These are phyloP conservation scores for Taiozyma sp. DNA, from an alignment of 1,139 yeast species.

Conservation along the genomic window DNA sequence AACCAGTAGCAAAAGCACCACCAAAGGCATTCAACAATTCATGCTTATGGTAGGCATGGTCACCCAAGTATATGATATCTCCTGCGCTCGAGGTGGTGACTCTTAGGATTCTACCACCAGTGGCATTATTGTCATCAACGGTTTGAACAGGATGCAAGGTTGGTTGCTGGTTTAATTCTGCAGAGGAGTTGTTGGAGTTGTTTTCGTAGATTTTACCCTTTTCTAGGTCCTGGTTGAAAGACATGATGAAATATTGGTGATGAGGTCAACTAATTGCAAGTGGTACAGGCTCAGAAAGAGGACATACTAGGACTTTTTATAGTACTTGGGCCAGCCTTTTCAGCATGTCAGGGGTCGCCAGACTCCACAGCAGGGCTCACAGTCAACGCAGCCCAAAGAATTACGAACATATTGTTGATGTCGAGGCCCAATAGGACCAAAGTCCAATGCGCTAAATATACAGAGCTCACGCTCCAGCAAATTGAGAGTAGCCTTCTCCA, in stretches of 20 bases:
- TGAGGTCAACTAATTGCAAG: too few relatives aligned
- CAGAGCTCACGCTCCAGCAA: not conserved
- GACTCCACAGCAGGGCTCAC: not conserved
- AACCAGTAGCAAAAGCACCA: slow-evolving; percentile 40
- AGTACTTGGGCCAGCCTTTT: not conserved
- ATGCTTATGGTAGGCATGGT: slow-evolving; percentile 47
- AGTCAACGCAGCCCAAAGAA: not conserved
- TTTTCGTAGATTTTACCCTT: not conserved
- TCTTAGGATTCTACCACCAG: slow-evolving; percentile 1
- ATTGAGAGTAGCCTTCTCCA: not conserved
- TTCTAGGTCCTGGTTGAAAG: slow-evolving; percentile 3
- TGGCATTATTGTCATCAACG: not conserved
- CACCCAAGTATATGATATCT: slow-evolving; percentile 43
- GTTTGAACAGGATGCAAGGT: not conserved
- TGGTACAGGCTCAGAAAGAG: too few relatives aligned
- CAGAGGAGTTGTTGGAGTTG: slow-evolving; percentile 3
- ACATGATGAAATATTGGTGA: not conserved
- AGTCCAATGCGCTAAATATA: not conserved
- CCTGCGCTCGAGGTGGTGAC: slow-evolving; percentile 24
- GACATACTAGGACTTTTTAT: too few relatives aligned
- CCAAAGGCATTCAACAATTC: slow-evolving; percentile 54
- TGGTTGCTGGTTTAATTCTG: not conserved
- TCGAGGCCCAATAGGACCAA: too few relatives aligned
- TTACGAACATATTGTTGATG: not conserved
- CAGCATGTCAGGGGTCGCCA: not conserved